Percentiles rank a stretch among this genome's conserved stretches.
Evolutionary conservation across 179 eudicot species (phyloP).

Genomic region (Beta macrorhiza): DNA sequence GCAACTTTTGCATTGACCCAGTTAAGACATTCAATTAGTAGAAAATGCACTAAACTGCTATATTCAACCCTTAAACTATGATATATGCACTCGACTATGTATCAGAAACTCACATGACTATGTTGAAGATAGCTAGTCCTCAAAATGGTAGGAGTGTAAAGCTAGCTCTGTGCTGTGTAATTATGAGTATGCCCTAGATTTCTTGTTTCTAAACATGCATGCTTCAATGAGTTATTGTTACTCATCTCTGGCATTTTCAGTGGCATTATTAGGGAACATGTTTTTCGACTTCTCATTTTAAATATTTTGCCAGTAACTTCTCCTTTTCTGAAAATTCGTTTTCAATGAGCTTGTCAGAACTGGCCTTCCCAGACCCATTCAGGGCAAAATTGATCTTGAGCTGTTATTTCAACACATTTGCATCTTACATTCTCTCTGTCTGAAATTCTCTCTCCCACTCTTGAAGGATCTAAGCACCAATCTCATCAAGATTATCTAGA

Average conservation of each 20-base stretch:
- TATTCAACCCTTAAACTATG: neutral
- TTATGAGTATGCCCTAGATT: neutral
- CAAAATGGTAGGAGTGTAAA: neutral
- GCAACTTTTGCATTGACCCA: neutral
- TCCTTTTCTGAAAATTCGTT: neutral
- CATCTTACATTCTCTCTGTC: neutral
- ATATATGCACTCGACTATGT: neutral
- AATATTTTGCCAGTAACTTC: neutral
- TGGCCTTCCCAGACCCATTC: neutral
- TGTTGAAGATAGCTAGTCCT: neutral
- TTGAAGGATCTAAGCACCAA: slow-evolving; percentile 63
- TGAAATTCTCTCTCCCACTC: slow-evolving; percentile 7
- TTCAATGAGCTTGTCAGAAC: neutral
- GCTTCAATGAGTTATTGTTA: too few species aligned
- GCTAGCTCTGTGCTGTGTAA: neutral
- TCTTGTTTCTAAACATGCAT: neutral
- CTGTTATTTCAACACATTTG: neutral
- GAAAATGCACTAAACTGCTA: neutral
- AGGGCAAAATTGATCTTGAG: neutral
- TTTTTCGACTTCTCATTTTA: neutral
- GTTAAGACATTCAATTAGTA: neutral
- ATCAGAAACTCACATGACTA: neutral
- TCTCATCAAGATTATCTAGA: slow-evolving; percentile 88
- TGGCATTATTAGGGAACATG: neutral
- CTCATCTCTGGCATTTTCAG: neutral